Percentiles rank a stretch among this genome's conserved stretches.
phyloP scores from a whole-genome alignment of 208 protist species.

The Wallacemonas rigidus region DNA sequence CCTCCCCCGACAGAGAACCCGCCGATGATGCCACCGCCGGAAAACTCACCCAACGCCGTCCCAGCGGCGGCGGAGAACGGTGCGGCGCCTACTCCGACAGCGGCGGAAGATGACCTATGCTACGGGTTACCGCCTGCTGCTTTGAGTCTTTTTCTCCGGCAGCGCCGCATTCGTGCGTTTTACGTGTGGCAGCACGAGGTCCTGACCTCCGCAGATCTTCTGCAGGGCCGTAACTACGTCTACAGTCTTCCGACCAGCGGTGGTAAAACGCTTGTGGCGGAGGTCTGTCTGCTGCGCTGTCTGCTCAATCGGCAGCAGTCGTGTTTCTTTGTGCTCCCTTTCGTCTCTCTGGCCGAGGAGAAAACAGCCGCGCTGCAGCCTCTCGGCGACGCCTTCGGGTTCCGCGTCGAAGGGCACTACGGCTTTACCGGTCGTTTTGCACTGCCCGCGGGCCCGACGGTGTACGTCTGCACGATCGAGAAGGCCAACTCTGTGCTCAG shows the following conservation, averaged over 20 bases:
- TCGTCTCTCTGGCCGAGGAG: constrained; percentile 91
- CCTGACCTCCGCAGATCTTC: constrained; percentile 56
- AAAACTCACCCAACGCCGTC: too few relatives aligned
- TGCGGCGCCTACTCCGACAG: background rate
- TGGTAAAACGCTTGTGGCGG: constrained; percentile 94
- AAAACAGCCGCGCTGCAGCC: constrained; percentile 74
- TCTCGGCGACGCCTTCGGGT: constrained; percentile 62
- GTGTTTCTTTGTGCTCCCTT: constrained; percentile 93
- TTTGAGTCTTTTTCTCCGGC: constrained; percentile 38
- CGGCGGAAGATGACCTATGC: constrained; percentile 19
- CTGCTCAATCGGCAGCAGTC: constrained; percentile 71
- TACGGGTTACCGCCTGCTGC: constrained; percentile 60
- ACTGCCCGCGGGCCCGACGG: constrained; percentile 35
- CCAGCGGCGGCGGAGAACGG: too few relatives aligned
- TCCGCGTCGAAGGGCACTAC: constrained; percentile 85
- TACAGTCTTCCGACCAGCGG: constrained; percentile 92
- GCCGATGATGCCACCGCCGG: background rate
- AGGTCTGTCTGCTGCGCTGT: constrained; percentile 89
- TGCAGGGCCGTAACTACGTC: constrained; percentile 71
- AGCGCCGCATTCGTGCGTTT: constrained; percentile 50
- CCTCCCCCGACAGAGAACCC: background rate
- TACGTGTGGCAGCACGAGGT: constrained; percentile 90
- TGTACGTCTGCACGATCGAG: constrained; percentile 94
- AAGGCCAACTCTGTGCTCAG: constrained; percentile 93
- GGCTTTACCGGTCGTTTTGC: constrained; percentile 72